Percentiles rank a stretch among this genome's conserved stretches.
phyloP scores from a whole-genome alignment of 768 basidiomycete species.

The Thelephora aurantiotincta region DNA sequence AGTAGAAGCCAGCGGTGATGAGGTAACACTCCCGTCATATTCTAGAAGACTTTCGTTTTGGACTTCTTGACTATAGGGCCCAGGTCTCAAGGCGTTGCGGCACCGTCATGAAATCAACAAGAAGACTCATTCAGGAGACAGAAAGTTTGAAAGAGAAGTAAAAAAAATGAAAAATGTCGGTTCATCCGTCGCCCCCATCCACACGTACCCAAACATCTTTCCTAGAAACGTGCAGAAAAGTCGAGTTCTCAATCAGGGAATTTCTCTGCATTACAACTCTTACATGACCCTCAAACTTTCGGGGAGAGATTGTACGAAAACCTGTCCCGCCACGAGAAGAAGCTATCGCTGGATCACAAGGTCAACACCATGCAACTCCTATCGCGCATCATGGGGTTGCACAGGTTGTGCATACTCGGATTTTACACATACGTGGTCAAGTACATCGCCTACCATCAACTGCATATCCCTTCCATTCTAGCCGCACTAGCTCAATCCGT shows the following conservation, averaged over 20 bases:
- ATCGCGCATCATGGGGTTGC: conserved; percentile 82
- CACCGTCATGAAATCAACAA: conserved; percentile 91
- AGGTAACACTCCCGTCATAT: conserved; percentile 17
- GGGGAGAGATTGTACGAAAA: conserved; percentile 85
- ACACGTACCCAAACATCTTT: conserved; percentile 2
- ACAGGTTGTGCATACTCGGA: conserved; percentile 84
- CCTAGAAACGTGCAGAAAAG: conserved; percentile 21
- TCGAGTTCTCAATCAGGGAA: conserved; percentile 33
- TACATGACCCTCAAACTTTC: conserved; percentile 93
- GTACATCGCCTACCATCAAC: conserved; percentile 85
- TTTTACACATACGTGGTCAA: conserved; percentile 96
- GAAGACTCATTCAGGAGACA: conserved; percentile 74
- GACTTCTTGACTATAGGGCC: conserved; percentile 23
- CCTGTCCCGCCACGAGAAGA: conserved; percentile 77
- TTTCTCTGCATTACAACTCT: conserved; percentile 83
- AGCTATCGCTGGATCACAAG: conserved; percentile 94
- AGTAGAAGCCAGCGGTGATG: conserved; percentile 20
- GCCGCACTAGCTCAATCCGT: conserved; percentile 89
- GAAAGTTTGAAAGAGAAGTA: conserved; percentile 60
- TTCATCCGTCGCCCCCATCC: neutral
- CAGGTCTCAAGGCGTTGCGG: conserved; percentile 60
- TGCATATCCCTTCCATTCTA: conserved; percentile 85
- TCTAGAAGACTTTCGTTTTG: neutral
- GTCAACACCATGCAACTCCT: conserved; percentile 94
- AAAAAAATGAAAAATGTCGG: conserved; percentile 64